phyloP scores from a whole-genome alignment of 495 filamentous ascomycete species.

The Aspergillus campestris region DNA sequence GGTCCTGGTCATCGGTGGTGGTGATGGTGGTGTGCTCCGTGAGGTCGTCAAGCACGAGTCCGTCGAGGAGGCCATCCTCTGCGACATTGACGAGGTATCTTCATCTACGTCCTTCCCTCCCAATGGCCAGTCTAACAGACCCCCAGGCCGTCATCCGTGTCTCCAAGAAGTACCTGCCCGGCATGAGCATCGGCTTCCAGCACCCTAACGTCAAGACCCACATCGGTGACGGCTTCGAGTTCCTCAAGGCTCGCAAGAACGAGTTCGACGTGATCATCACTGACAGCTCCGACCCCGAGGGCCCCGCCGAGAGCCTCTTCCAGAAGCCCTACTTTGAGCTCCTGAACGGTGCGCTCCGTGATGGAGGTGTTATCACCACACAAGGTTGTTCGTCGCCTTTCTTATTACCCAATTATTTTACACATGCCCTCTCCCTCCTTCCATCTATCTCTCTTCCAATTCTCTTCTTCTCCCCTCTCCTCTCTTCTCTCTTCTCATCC shows the following conservation, averaged over 20 bases:
- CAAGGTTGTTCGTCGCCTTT: conserved; percentile 98
- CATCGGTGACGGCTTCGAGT: conserved; percentile 97
- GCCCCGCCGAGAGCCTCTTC: conserved; percentile 91
- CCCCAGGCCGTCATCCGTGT: conserved; percentile 86
- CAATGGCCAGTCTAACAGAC: not conserved
- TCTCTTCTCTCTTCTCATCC: conserved; percentile 3
- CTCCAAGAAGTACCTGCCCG: conserved; percentile 95
- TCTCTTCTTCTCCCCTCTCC: not conserved
- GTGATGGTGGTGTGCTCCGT: conserved; percentile 92
- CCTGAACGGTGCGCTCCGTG: conserved; percentile 74
- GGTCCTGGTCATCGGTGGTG: conserved; percentile 95
- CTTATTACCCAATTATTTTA: conserved; percentile 20
- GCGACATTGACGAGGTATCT: conserved; percentile 93
- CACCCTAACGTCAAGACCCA: conserved; percentile 87
- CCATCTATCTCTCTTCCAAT: conserved; percentile 2
- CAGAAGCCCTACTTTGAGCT: conserved; percentile 98
- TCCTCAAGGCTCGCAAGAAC: conserved; percentile 84
- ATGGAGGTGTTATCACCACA: conserved; percentile 97
- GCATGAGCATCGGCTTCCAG: conserved; percentile 86
- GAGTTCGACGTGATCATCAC: conserved; percentile 99
- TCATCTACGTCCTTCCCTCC: not conserved
- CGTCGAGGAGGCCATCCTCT: conserved; percentile 86
- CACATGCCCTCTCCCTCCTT: conserved; percentile 1
- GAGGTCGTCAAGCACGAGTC: conserved; percentile 97
- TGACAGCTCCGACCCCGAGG: conserved; percentile 94